Percentiles rank a stretch among this genome's conserved stretches.
Conservation (phyloP, 208 protist species). For the Naegleria gruberi region DNA sequence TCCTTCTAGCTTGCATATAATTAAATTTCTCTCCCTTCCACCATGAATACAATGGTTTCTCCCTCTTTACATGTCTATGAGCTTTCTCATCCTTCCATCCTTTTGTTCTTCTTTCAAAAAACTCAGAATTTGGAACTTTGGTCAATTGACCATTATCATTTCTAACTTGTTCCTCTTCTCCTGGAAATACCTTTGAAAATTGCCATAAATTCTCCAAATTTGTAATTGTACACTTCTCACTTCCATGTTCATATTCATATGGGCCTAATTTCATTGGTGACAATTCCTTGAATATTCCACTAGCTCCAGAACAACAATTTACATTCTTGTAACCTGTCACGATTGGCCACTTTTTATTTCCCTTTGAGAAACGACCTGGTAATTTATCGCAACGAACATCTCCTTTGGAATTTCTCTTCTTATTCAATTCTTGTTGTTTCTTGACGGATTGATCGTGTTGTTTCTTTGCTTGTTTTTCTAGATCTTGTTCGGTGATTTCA, state of each 20-base stretch:
- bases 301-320: not conserved
- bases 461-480: not conserved
- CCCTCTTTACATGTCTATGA: constrained; percentile 10
- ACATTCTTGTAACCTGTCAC: not conserved
- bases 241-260: not conserved
- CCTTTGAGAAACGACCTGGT: not conserved
- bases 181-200: not conserved
- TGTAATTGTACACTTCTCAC: not conserved
- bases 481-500: too few species aligned
- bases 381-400: constrained; percentile 1
- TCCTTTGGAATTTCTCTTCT: not conserved
- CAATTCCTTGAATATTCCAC: not conserved
- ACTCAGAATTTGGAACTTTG: not conserved
- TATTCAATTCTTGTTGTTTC: not conserved
- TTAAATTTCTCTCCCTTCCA: not conserved
- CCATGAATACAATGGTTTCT: constrained; percentile 4
- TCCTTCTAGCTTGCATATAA: not conserved
- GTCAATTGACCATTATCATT: not conserved
- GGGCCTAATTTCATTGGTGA: constrained; percentile 17
- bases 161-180: not conserved
- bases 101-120: not conserved
- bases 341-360: not conserved
- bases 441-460: not conserved
- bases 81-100: constrained; percentile 8
- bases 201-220: constrained; percentile 19